Base-by-base conservation (phyloP, 306 rosid genomes). In the Sindora glabra region DNA sequence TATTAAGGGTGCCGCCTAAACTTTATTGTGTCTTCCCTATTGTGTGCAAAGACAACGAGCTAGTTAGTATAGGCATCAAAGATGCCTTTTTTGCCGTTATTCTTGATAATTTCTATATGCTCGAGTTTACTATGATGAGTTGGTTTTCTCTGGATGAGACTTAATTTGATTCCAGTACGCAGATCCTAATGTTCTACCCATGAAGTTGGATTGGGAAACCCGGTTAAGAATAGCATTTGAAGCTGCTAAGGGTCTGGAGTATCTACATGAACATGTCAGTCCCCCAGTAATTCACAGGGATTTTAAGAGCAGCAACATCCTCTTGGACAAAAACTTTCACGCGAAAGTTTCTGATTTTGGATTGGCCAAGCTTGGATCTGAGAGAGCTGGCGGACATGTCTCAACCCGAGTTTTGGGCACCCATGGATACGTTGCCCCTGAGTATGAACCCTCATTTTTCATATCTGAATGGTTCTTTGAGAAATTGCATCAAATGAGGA, bases 311-410 rank as follows among this genome's bases (percentile, higher is more conserved):
- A 92, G 98, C 77, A 92, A 92, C 79, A 83, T 92, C 63, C 86
- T 92, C 64, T 59, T 88, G 67, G 98, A 86, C 77, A 86, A 64
- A 79, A 76, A 75, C 18, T 73, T 83, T 65, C 95, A 83, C 59
- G 89, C 96, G 56, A 92, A 88, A 77, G 96, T 92, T 77, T 86
- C 98, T 54, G 98, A 92, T 83, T 92, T 92, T 15, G 96, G 96
- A 70, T 64, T 92, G 72, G 96, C 98, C 10, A 92, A 88, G 76
- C 82, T 86, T 64, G 98, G 96, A 69, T 74, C 96, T 30, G 96
- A 86, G 52, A 86, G 83, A 77, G 90, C 85, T n/a, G 94, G 98
- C 8, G 98, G 95, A 48, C 91, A 92, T 29, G 95, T 92, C 75
- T 92, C 98, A 5, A 92, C 96, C 52, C 82, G 90, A 26, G 96